These are phyloP conservation scores for Cladosporium oxysporum DNA, from an alignment of 2,329 filamentous ascomycete species.

Conservation along the genomic window DNA sequence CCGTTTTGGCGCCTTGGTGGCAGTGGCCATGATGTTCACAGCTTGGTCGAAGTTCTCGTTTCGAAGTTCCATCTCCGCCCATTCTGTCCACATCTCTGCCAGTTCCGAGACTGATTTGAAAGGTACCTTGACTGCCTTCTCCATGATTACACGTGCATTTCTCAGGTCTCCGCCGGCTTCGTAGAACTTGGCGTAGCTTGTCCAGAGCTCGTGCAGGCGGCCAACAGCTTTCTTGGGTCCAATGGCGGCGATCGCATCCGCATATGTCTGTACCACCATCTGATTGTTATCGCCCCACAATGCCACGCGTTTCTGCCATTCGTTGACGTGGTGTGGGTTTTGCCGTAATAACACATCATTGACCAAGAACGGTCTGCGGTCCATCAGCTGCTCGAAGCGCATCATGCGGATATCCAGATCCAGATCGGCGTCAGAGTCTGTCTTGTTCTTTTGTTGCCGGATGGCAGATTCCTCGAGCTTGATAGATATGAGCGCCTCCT, in stretches of 20 bases:
- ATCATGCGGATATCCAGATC: slow-evolving; percentile 97
- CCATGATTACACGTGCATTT: slow-evolving; percentile 89
- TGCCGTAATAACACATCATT: slow-evolving; percentile 95
- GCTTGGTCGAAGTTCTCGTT: slow-evolving; percentile 96
- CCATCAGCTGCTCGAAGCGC: slow-evolving; percentile 97
- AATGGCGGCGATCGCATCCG: slow-evolving; percentile 88
- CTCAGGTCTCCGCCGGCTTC: slow-evolving; percentile 81
- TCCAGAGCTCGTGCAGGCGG: slow-evolving; percentile 91
- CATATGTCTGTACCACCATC: slow-evolving; percentile 92
- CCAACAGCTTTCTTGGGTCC: slow-evolving; percentile 93
- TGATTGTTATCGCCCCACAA: slow-evolving; percentile 92
- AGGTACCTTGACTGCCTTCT: slow-evolving; percentile 95
- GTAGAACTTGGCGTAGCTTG: slow-evolving; percentile 96
- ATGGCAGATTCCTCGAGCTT: slow-evolving; percentile 84
- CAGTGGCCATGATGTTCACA: slow-evolving; percentile 94
- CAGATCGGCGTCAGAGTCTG: slow-evolving; percentile 84
- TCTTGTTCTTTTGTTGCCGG: slow-evolving; percentile 74
- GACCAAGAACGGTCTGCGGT: slow-evolving; percentile 88
- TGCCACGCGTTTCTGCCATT: slow-evolving; percentile 96
- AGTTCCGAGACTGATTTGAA: slow-evolving; percentile 97
- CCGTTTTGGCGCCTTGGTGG: slow-evolving; percentile 91
- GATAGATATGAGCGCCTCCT: slow-evolving; percentile 89
- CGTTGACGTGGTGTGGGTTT: slow-evolving; percentile 91
- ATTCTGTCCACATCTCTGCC: slow-evolving; percentile 98
- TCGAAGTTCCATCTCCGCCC: slow-evolving; percentile 96